Percentiles rank a stretch among this genome's conserved stretches.
Conservation (phyloP, 208 protist genomes). For the Leishmania braziliensis region DNA sequence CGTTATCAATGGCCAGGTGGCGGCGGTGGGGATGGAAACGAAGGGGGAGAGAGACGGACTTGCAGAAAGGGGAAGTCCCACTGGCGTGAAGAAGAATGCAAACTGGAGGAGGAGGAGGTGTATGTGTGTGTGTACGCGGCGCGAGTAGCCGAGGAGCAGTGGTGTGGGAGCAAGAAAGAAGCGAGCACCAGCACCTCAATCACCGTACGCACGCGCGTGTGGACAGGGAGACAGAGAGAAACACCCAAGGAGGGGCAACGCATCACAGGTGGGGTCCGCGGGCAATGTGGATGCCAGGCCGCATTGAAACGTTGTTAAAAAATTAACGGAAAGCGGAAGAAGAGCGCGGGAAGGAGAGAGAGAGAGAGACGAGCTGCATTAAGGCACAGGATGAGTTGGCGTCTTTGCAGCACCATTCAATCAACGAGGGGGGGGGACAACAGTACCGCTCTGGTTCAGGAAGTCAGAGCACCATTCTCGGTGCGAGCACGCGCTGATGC, state of each 20-base stretch:
- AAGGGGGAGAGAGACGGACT: background rate
- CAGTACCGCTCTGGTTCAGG: background rate
- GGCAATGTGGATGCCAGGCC: background rate
- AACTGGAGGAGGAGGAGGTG: background rate
- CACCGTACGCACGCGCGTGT: background rate
- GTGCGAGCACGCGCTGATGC: background rate
- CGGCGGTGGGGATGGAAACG: background rate
- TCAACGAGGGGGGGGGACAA: background rate
- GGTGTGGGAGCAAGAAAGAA: slow-evolving; percentile 9
- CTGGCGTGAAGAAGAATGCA: background rate
- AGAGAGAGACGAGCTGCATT: background rate
- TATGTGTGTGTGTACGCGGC: background rate
- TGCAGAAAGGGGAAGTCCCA: no score
- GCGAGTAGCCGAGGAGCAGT: background rate
- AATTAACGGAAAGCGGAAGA: background rate
- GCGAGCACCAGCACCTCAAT: background rate
- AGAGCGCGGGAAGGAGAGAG: background rate
- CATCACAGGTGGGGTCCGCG: background rate
- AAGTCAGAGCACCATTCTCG: background rate
- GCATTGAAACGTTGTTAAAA: background rate
- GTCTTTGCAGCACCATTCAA: background rate
- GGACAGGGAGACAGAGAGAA: background rate
- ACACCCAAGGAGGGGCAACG: background rate
- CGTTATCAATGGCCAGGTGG: background rate
- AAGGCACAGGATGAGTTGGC: background rate